Base-by-base conservation (phyloP, 169 alveolate species). In the Babesia ovata region DNA sequence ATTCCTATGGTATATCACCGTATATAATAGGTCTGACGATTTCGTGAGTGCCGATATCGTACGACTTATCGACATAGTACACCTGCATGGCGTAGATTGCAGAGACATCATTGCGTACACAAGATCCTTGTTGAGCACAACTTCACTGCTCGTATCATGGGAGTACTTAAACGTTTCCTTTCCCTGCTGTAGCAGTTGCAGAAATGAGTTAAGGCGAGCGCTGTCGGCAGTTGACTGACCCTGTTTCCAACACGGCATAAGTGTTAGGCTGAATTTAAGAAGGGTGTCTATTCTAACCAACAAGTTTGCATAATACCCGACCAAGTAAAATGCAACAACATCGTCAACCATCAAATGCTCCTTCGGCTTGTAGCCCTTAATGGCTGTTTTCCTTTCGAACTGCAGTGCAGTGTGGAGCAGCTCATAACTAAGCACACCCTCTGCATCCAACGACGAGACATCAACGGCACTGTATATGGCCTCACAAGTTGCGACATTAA, bases 301-400 rank as follows among this genome's bases (percentile, higher is more conserved):
- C 39, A 67, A 9, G 26, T 67, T 46, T 8, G n/a, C 8, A 24
- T 67, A 67, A 21, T 67, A 67, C 16, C 76, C 76, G 17, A 67
- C 65, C 39, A 67, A 36, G 36, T 53, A 67, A 4, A 67, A 48
- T 7, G 67, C 9, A 4, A 67, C 76, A 8, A 67, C n/a, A 16
- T 67, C 76, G 44, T 67, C 58, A 11, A 67, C 76, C 76, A 67
- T 53, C 8, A 0, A 7, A 13, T 10, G 19, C 29, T 42, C 22
- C 14, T 29, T 39, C 54, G 53, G 17, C 8, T 9, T n/a, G 57
- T 42, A 29, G 0, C 58, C 21, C 56, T 48, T 67, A 12, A 42
- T 4, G 10, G 63, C 66, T 9, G 21, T 29, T 44, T 54, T 67
- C 50, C n/a, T 24, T 13, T 12, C 33, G 22, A 67, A 26, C 49